Percentiles rank a stretch among this genome's conserved stretches.
Evolutionary conservation across 2,329 filamentous ascomycete genomes (phyloP).

Genomic region (Colletotrichum caudatum): DNA sequence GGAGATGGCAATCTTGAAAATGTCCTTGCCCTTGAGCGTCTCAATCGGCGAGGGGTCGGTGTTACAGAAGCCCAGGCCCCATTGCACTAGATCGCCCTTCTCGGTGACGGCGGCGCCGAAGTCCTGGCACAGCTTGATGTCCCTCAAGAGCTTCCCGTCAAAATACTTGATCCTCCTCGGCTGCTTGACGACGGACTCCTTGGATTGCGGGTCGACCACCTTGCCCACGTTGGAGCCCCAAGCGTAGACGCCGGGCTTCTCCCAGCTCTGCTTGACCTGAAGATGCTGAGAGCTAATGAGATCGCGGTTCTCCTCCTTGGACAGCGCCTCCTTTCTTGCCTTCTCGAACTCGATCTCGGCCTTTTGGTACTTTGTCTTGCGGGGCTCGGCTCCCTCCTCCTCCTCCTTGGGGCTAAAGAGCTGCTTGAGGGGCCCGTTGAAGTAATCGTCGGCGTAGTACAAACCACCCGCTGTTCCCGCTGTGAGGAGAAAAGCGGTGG

Average conservation of each 20-base stretch:
- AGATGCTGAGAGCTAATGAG: constrained; percentile 86
- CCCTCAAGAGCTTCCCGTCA: constrained; percentile 84
- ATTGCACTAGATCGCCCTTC: constrained; percentile 89
- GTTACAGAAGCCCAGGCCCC: constrained; percentile 83
- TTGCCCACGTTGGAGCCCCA: constrained; percentile 91
- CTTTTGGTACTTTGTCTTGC: constrained; percentile 47
- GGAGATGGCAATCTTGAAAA: constrained; percentile 81
- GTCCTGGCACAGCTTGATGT: constrained; percentile 84
- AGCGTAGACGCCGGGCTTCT: constrained; percentile 88
- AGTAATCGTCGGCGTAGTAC: constrained; percentile 50
- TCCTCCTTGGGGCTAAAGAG: constrained; percentile 15
- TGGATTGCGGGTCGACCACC: constrained; percentile 87
- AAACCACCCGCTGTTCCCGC: constrained; percentile 53
- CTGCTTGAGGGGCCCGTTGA: constrained; percentile 38
- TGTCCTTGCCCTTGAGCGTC: constrained; percentile 85
- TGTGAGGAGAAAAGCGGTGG: constrained; percentile 15
- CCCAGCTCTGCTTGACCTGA: constrained; percentile 86
- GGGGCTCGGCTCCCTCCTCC: constrained; percentile 20
- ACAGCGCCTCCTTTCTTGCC: constrained; percentile 65
- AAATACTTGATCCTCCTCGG: constrained; percentile 86
- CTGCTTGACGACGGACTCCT: constrained; percentile 81
- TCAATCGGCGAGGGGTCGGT: constrained; percentile 71
- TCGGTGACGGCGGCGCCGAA: constrained; percentile 91
- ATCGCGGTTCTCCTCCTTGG: constrained; percentile 79
- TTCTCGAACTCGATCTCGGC: constrained; percentile 77